Evolutionary conservation across 2,329 filamentous ascomycete species (phyloP).

Genomic region (Zelopaecilomyces penicillatus): DNA sequence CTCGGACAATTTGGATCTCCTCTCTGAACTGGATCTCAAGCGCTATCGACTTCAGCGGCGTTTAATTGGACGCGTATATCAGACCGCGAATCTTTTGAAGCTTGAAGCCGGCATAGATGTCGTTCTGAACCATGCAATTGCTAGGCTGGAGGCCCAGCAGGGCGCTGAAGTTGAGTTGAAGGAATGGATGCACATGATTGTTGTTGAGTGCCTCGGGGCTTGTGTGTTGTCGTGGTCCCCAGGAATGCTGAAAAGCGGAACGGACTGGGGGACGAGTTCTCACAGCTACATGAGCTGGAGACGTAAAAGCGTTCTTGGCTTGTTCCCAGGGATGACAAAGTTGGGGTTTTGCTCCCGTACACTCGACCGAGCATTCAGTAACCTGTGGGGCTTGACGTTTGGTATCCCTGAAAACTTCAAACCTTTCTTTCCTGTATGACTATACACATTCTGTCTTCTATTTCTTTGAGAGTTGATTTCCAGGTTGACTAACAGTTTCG

Average conservation of each 20-base stretch:
- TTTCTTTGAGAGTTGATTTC: background rate
- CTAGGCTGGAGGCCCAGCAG: constrained; percentile 26
- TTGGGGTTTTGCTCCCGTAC: constrained; percentile 29
- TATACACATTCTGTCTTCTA: background rate
- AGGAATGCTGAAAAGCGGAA: constrained; percentile 32
- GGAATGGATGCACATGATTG: constrained; percentile 49
- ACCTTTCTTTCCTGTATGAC: constrained; percentile 40
- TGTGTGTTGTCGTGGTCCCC: constrained; percentile 46
- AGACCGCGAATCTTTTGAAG: constrained; percentile 32
- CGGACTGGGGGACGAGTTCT: constrained; percentile 38
- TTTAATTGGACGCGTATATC: constrained; percentile 41
- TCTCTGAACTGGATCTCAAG: constrained; percentile 38
- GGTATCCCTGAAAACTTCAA: constrained; percentile 34
- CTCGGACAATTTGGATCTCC: constrained; percentile 39
- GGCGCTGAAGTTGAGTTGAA: constrained; percentile 38
- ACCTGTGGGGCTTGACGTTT: constrained; percentile 37
- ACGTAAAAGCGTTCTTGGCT: constrained; percentile 42
- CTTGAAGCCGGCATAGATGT: constrained; percentile 33
- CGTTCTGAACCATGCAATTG: constrained; percentile 28
- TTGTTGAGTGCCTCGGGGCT: constrained; percentile 43
- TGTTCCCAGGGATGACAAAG: constrained; percentile 37
- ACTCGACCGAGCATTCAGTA: constrained; percentile 31
- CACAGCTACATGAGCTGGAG: constrained; percentile 44
- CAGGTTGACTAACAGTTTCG: background rate
- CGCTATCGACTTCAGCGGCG: constrained; percentile 42